phyloP scores from a whole-genome alignment of 1,139 yeast species.

The Geotrichum aggregatum region DNA sequence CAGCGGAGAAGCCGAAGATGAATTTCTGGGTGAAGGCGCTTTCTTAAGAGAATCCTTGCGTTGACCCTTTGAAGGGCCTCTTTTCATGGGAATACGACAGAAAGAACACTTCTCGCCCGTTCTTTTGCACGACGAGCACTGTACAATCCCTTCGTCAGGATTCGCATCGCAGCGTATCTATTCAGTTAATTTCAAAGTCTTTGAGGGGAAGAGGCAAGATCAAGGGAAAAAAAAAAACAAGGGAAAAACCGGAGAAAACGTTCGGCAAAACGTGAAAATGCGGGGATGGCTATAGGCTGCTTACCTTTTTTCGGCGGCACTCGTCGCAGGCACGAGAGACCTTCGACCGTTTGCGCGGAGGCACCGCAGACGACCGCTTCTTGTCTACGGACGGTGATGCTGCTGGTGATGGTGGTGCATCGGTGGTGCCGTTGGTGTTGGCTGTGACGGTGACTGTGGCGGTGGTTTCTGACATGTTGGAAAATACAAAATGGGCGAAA shows the following conservation, averaged over 20 bases:
- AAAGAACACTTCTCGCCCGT: conserved; percentile 42
- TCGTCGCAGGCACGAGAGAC: conserved; percentile 46
- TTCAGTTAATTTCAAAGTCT: too few relatives aligned
- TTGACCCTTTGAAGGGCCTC: conserved; percentile 42
- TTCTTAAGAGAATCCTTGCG: conserved; percentile 20
- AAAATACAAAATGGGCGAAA: background rate
- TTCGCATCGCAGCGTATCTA: conserved; percentile 43
- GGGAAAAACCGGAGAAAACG: conserved; percentile 1
- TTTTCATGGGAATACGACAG: conserved; percentile 42
- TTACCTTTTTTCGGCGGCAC: conserved; percentile 20
- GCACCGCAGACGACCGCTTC: conserved; percentile 21
- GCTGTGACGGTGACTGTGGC: background rate
- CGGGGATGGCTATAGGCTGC: conserved; percentile 2
- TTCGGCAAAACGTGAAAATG: background rate
- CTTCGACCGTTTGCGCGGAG: conserved; percentile 42
- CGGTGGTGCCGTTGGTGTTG: background rate
- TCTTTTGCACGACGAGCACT: conserved; percentile 41
- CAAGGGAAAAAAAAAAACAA: background rate
- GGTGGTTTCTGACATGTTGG: conserved; percentile 3
- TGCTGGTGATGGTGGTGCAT: background rate
- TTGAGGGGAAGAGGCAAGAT: background rate
- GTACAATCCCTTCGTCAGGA: conserved; percentile 31
- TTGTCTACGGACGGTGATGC: conserved; percentile 6
- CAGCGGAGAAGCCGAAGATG: background rate
- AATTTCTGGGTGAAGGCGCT: too few relatives aligned